Base-by-base conservation (phyloP, 1,284 basidiomycete genomes). In the Trichosporon coremiiforme region DNA sequence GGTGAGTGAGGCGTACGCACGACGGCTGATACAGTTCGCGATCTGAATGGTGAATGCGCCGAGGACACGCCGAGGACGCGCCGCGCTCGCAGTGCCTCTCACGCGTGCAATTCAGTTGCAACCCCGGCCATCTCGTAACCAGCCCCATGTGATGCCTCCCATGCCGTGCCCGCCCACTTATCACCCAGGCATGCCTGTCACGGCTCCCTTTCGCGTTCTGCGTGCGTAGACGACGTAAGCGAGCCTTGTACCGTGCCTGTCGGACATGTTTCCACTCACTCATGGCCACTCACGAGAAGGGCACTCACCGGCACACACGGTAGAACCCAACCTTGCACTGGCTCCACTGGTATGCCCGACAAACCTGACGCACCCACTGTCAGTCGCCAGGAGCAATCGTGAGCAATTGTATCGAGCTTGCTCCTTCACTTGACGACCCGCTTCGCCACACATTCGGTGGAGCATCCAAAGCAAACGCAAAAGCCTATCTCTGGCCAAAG, bases 381-480 rank as follows among this genome's bases (percentile, higher is more conserved):
- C 47, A 47, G 45, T 47, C 47, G 47, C 47, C 47, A 53, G n/a
- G 45, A 47, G 4, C 4, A 47, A 6, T 47, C 17, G 8, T 22
- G 47, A 20, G 47, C 47, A 53, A 53, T 53, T 53, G 47, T 53
- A 6, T 20, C 7, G 47, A 53, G 47, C 47, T 22, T 53, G 47
- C n/a, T n/a, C 1, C 41, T 41, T 10, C 17, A n/a, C 2, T 15
- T 15, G 2, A 10, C 15, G 41, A 7, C 4, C 41, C 41, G 41
- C 47, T 22, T 12, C 10, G 47, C 47, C 47, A 53, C 47, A 22
- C 57, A 60, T 60, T 60, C 57, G 35, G 57, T 60, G 57, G 57
- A 60, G 57, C 57, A 25, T 60, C 9, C 15, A 35, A 31, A 15
- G 31, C 57, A 33, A 60, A 33, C 29, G 15, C 31, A 31, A 60